Evolutionary conservation across 345 rosid genomes (phyloP), one percentile per base, ranked within the genome.

Genomic region (Cochlearia excelsa): DNA sequence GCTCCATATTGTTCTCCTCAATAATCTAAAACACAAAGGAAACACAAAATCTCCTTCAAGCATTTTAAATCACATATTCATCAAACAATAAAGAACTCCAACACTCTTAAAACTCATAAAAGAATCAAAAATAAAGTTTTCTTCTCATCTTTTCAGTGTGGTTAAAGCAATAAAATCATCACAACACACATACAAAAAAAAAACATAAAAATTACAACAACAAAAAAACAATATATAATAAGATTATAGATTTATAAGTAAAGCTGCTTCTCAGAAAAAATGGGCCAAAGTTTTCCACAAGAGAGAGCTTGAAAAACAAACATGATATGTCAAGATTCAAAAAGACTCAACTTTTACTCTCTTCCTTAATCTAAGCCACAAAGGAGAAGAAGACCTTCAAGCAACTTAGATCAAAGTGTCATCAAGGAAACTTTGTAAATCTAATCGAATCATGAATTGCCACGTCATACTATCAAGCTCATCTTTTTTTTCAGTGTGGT

Each of bases 401-500:
- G 66, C 66, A 53, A 8, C 26, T 58, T 58, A 71, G 70, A 71
- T 52, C 57, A 64, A 59, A 37, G 66, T 51, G 33, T 71, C 75
- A 65, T 65, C 26, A 38, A 65, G 45, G 4, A 57, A 71, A 11
- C 1, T 1, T 23, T 57, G n/a, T n/a, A 71, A 56, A 52, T 46
- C 66, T 4, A 5, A 30, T 46, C 23, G 1, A 55, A 2, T n/a
- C 16, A 27, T 41, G 37, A 56, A 35, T n/a, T 10, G 33, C 6
- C 57, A 50, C 23, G 50, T 0, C 61, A 58, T 43, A 34, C 53
- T 53, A 57, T 6, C 57, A 50, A 65, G 0, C 57, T 7, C 75
- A 40, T 58, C 34, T 65, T 46, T 65, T 71, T 16, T 64, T 65
- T 71, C 70, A 46, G 75, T 71, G 75, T 71, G 75, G 70, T 71